phyloP scores from a whole-genome alignment of 164 flowering plant species.

The Brasenia schreberi region DNA sequence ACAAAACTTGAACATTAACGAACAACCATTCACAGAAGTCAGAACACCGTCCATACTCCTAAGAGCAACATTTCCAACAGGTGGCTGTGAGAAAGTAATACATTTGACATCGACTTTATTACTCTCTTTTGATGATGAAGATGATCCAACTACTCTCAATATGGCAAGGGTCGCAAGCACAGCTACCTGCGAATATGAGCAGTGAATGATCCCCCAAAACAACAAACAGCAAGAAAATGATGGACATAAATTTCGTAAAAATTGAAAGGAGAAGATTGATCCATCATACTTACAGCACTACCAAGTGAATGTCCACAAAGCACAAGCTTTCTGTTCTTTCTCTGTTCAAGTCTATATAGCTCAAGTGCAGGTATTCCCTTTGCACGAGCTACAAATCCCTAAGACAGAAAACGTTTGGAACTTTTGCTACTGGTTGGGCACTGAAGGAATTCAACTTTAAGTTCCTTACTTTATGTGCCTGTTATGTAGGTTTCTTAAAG shows the following conservation, averaged over 20 bases:
- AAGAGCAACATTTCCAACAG: conserved; percentile 95
- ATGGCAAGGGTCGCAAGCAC: conserved; percentile 92
- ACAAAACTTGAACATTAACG: too few species aligned
- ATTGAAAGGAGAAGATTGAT: not conserved
- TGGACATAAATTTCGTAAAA: not conserved
- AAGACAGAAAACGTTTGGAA: not conserved
- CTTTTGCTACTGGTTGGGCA: not conserved
- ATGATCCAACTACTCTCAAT: conserved; percentile 65
- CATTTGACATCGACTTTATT: conserved; percentile 73
- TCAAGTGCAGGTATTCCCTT: conserved; percentile 99
- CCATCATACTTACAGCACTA: conserved; percentile 73
- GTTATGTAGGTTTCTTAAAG: too few species aligned
- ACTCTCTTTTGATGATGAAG: conserved; percentile 56
- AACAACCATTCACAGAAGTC: too few species aligned
- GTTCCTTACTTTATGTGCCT: too few species aligned
- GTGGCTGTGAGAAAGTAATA: conserved; percentile 97
- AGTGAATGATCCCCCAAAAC: not conserved
- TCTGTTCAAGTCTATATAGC: conserved; percentile 91
- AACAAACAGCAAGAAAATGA: conserved; percentile 1
- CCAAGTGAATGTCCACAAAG: conserved; percentile 99
- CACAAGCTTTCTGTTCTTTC: conserved; percentile 86
- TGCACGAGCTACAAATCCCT: conserved; percentile 98
- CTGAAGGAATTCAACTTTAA: not conserved
- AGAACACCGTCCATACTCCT: conserved; percentile 47
- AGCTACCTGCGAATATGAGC: conserved; percentile 50